Conservation (phyloP, 306 rosid genomes). For the Vigna nakashimae region DNA sequence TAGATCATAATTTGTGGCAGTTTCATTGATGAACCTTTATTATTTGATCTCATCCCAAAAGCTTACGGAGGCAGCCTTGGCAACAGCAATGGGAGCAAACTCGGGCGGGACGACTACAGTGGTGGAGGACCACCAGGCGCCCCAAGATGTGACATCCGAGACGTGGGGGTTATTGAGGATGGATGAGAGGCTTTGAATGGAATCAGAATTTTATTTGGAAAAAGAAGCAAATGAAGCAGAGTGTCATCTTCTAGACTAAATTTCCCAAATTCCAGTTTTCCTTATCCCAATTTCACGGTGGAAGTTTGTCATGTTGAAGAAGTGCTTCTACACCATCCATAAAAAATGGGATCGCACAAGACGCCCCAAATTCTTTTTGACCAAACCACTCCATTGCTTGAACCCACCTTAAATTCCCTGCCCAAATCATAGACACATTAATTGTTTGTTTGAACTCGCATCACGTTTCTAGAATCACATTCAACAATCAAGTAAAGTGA, state of each 20-base stretch:
- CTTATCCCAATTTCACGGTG: too few relatives aligned
- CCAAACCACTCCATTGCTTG: constrained; percentile 92
- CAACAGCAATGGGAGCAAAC: constrained; percentile 60
- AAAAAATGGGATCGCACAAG: constrained; percentile 56
- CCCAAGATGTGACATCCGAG: too few relatives aligned
- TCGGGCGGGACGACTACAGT: constrained; percentile 47
- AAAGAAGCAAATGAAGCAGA: constrained; percentile 40
- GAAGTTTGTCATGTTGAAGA: too few relatives aligned
- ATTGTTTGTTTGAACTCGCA: background rate
- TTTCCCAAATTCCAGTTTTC: too few relatives aligned
- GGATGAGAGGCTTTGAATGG: constrained; percentile 87
- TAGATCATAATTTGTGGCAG: constrained; percentile 35
- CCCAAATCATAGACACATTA: constrained; percentile 28
- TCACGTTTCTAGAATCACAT: background rate
- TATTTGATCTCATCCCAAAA: constrained; percentile 12
- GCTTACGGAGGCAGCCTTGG: constrained; percentile 59
- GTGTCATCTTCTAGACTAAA: too few relatives aligned
- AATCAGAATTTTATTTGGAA: constrained; percentile 52
- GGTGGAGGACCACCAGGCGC: too few relatives aligned
- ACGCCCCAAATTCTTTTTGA: constrained; percentile 58
- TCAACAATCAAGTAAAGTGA: background rate
- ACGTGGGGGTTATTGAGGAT: too few relatives aligned
- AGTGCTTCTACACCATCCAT: constrained; percentile 75
- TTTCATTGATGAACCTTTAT: constrained; percentile 17
- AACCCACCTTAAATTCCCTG: constrained; percentile 96